These are phyloP conservation scores for Peniophora sp. DNA, from an alignment of 1,284 basidiomycete species.

Conservation along the genomic window DNA sequence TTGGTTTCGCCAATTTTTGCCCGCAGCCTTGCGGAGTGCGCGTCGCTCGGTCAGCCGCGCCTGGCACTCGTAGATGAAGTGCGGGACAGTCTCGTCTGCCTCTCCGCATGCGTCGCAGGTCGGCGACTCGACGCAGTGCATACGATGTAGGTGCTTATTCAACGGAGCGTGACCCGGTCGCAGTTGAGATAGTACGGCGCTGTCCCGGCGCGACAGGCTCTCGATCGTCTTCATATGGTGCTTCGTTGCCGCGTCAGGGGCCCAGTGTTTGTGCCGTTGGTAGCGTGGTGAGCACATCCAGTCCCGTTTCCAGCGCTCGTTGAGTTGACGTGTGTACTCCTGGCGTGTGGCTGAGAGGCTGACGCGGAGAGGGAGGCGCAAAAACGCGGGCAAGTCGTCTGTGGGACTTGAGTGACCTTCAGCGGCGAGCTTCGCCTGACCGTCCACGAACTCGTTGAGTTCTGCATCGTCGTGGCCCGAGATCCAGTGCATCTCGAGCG, in stretches of 20 bases:
- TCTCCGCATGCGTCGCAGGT: constrained; percentile 17
- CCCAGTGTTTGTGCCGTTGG: background rate
- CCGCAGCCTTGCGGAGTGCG: background rate
- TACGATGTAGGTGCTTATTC: constrained; percentile 16
- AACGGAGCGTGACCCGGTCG: constrained; percentile 20
- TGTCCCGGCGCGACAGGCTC: constrained; percentile 4
- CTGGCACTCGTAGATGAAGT: constrained; percentile 19
- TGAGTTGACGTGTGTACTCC: background rate
- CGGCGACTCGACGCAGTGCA: constrained; percentile 10
- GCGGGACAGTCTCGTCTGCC: constrained; percentile 14
- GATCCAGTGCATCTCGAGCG: too few species aligned
- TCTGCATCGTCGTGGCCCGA: too few species aligned
- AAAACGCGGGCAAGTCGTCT: too few species aligned
- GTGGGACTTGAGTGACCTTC: too few species aligned
- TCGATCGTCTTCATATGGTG: constrained; percentile 3
- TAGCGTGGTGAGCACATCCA: background rate
- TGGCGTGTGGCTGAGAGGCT: background rate
- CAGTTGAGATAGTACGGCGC: constrained; percentile 19
- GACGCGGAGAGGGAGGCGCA: too few species aligned
- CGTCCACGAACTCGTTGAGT: too few species aligned
- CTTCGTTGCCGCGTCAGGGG: background rate
- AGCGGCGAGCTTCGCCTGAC: too few species aligned
- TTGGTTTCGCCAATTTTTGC: background rate
- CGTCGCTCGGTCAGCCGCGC: background rate
- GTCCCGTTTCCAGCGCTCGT: background rate